Base-by-base conservation (phyloP, 2,329 filamentous ascomycete species). In the Monilinia laxa region DNA sequence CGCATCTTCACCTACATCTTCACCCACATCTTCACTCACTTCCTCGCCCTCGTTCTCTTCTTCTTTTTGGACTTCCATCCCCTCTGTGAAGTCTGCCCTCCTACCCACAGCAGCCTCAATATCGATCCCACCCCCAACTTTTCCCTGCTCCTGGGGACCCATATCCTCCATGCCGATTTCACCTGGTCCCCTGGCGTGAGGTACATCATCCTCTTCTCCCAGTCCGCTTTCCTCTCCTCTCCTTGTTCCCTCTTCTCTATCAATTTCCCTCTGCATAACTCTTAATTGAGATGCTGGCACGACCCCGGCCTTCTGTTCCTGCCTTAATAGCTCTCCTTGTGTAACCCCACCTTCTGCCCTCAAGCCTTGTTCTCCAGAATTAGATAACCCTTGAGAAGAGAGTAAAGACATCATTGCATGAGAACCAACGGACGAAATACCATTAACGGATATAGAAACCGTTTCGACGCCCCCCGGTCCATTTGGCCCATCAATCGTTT, bases 91-190 rank as follows among this genome's bases (percentile, higher is more conserved):
- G 35, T 57, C 53, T 3, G 54, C 42, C 45, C 49, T 85, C 31
- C 86, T 79, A 0, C 86, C 86, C 4, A 88, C 84, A 4, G 86
- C 86, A 25, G 85, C 85, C 73, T 86, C 85, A 28, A 88, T 77
- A 72, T 88, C 83, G 68, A 88, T 85, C 16, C 80, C 83, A 14
- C 63, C 56, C 60, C 77, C 72, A 58, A 71, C 68, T 55, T 81
- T 77, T 28, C 79, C 75, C 67, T 77, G 77, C 38, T 77, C 75
- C 78, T 91, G 93, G 12, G 91, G 88, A 0, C 95, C 95, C 71
- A 92, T 90, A 76, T 99, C 95, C 72, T 91, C 88, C 68, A 93
- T 87, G 5, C 93, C 94, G 62, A 98, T 90, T 72, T 92, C 84
- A 40, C 92, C 87, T 0, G 95, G 95, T 0, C 94, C 94, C 52